These are phyloP conservation scores for Teratosphaeriaceae sp. DNA, from an alignment of 2,329 filamentous ascomycete species.

Conservation along the genomic window DNA sequence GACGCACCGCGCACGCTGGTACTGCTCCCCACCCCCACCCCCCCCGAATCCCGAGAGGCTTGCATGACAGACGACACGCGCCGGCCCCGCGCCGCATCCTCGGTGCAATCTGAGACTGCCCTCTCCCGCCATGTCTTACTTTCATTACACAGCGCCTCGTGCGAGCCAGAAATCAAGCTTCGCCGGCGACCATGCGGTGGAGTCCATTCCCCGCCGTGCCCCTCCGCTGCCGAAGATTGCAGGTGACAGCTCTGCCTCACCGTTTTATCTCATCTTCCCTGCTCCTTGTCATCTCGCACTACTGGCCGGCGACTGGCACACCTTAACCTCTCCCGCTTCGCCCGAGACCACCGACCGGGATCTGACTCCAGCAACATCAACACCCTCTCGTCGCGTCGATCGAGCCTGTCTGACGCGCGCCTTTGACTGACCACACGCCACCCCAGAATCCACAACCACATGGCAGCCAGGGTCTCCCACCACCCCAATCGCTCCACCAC, in stretches of 20 bases:
- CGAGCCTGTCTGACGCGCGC: background rate
- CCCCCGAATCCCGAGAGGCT: too few species aligned
- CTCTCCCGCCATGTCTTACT: constrained; percentile 1
- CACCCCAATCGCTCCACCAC: constrained; percentile 59
- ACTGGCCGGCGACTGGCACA: constrained; percentile 8
- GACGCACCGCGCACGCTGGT: background rate
- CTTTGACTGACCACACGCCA: constrained; percentile 13
- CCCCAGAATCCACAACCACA: constrained; percentile 23
- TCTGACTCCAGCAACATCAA: constrained; percentile 5
- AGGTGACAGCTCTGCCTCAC: constrained; percentile 13
- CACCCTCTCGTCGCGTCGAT: constrained; percentile 8
- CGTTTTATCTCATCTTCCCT: constrained; percentile 12
- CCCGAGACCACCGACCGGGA: constrained; percentile 10
- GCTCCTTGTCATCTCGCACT: constrained; percentile 8
- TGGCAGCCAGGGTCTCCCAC: constrained; percentile 52
- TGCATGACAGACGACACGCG: too few species aligned
- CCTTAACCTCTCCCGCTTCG: constrained; percentile 7
- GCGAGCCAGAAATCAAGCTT: constrained; percentile 7
- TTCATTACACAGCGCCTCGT: constrained; percentile 2
- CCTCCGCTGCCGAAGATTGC: constrained; percentile 7
- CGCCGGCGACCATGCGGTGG: constrained; percentile 7
- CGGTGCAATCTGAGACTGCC: constrained; percentile 5
- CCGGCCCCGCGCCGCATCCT: too few species aligned
- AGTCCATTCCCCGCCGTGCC: constrained; percentile 10
- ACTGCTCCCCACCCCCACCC: background rate